Base-by-base conservation (phyloP, 148 eudicot species). In the Nepenthes mirabilis region DNA sequence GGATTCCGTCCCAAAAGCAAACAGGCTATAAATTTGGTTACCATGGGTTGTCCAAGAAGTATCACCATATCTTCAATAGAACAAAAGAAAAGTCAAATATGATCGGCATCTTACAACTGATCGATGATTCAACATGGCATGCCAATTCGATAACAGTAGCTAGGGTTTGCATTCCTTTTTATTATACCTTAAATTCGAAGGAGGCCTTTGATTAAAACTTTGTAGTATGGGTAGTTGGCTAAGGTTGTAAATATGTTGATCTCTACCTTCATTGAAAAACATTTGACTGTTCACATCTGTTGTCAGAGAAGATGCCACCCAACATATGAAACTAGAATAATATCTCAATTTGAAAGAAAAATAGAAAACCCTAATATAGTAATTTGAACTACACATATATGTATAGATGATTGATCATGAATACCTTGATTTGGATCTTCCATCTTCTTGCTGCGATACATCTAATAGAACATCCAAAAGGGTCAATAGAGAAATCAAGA, bases 381-480 rank as follows among this genome's bases (percentile, higher is more conserved):
- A 23, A 23, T 40, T 8, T 40, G 45, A 4, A 40, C 11, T 55
- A 54, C 1, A 54, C 5, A 54, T 3, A 54, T 1, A 14, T 3
- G 1, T 5, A 54, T 11, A 5, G 14, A 6, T 11, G 1, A 36
- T 5, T 43, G 7, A 51, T 12, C 37, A 51, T 6, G 10, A 45
- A 52, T 68, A 83, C 93, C 86, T 74, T 83, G 80, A 70, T 63
- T 59, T 63, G 65, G 68, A 37, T 74, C 86, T 52, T 83, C 86
- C 6, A 69, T 66, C 65, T 81, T 86, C 72, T 83, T 86, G 80
- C 89, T 86, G 65, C 94, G 78, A 47, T 70, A 81, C 94, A 86
- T 86, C 45, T 40, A 40, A 40, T 8, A 40, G 8, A 40, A 3
- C 45, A 40, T 40, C 0, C 1, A 40, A 40, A 40, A 40, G 45